A percentile compares a stretch with the other conserved stretches of the same genome.
Conservation (phyloP, 1,284 basidiomycete species). For the Leccinum laetum region DNA sequence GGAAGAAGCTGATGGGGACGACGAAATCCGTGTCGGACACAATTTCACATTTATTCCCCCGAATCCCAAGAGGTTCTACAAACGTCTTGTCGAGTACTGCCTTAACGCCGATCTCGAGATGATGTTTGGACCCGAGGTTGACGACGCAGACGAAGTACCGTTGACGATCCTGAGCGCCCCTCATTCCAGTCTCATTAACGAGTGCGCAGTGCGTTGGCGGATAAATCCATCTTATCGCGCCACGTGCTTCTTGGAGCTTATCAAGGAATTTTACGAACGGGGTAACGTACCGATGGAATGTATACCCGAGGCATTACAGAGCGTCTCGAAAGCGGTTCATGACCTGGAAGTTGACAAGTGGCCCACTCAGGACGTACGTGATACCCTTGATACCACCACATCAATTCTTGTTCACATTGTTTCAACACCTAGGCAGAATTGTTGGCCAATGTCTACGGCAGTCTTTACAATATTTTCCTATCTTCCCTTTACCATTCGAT, state of each 20-base stretch:
- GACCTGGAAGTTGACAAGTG: constrained; percentile 77
- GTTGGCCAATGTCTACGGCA: constrained; percentile 62
- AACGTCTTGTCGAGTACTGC: constrained; percentile 81
- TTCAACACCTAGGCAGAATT: constrained; percentile 54
- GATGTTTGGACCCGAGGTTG: constrained; percentile 84
- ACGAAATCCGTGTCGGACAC: too few relatives aligned
- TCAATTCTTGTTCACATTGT: constrained; percentile 10
- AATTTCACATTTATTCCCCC: constrained; percentile 74
- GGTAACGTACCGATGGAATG: constrained; percentile 95
- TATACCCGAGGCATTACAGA: constrained; percentile 85
- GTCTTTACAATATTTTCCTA: constrained; percentile 87
- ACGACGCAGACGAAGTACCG: constrained; percentile 96
- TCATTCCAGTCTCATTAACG: constrained; percentile 84
- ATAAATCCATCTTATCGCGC: constrained; percentile 80
- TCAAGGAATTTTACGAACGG: constrained; percentile 86
- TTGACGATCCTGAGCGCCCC: constrained; percentile 86
- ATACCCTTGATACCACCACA: not conserved
- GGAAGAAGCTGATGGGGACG: too few relatives aligned
- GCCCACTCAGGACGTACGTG: constrained; percentile 79
- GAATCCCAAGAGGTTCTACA: constrained; percentile 85
- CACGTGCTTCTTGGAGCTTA: constrained; percentile 84
- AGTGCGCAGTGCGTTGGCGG: constrained; percentile 90
- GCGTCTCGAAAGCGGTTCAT: constrained; percentile 67
- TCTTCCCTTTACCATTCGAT: constrained; percentile 85
- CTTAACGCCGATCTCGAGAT: constrained; percentile 86